phyloP scores from a whole-genome alignment of 129 eudicot species.

The Oenanthe sinensis region DNA sequence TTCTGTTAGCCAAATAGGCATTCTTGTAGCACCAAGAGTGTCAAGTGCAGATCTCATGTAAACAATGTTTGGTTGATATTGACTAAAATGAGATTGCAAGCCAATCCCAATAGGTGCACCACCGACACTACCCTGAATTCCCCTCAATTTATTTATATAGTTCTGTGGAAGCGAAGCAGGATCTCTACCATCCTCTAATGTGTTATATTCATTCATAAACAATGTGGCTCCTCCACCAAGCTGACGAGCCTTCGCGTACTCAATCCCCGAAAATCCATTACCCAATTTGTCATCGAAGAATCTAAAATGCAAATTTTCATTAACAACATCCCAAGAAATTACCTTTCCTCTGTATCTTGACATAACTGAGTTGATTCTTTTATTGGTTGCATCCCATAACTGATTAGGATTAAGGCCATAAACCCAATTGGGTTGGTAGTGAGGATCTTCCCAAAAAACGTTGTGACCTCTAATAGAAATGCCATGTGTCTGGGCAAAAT shows the following conservation, averaged over 20 bases:
- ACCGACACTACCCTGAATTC: not conserved
- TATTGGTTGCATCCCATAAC: constrained; percentile 18
- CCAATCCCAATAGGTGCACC: constrained; percentile 25
- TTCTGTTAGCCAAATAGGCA: constrained; percentile 68
- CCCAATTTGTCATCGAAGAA: constrained; percentile 59
- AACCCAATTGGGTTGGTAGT: constrained; percentile 44
- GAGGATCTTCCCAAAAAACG: constrained; percentile 59
- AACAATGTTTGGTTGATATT: constrained; percentile 33
- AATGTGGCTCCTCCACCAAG: constrained; percentile 24
- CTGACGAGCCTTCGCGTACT: constrained; percentile 15
- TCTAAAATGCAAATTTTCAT: constrained; percentile 55
- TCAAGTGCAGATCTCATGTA: constrained; percentile 61
- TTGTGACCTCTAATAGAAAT: constrained; percentile 63
- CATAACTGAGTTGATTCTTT: constrained; percentile 36
- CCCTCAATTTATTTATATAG: not conserved
- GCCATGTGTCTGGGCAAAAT: constrained; percentile 28
- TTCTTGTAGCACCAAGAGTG: constrained; percentile 29
- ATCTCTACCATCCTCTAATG: constrained; percentile 41
- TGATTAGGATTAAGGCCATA: constrained; percentile 15
- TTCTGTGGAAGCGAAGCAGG: not conserved
- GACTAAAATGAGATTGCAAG: constrained; percentile 48
- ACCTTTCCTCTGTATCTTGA: constrained; percentile 37
- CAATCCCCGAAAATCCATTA: constrained; percentile 14
- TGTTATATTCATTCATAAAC: constrained; percentile 69
- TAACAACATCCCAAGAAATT: constrained; percentile 68